Base-by-base conservation (phyloP, 495 filamentous ascomycete species). In the Massariosphaeria phaeospora region DNA sequence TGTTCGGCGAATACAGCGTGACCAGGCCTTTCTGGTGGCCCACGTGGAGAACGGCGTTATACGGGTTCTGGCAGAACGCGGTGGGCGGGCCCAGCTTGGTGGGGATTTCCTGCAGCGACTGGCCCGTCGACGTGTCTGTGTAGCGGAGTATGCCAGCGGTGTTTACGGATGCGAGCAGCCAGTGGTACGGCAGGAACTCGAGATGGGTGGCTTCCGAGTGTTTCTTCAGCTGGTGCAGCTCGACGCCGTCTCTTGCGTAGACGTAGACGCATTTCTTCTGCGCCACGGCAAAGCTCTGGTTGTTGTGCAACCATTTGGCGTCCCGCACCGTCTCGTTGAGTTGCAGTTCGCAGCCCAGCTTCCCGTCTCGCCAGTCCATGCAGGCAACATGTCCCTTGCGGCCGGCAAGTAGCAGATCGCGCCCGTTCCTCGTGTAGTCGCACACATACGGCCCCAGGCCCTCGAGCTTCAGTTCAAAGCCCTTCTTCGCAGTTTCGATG, bases 221-320 rank as follows among this genome's bases (percentile, higher is more conserved):
- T 65, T 89, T 88, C 69, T 79, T 80, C 54, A 98, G 73, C 66
- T 88, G 90, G 70, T 98, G 94, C 18, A 98, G 67, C 70, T 98
- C 93, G 13, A 94, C 84, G 54, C 93, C 93, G 24, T 82, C 76
- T 30, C 81, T 73, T 62, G 96, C 93, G 73, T 98, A 98, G 55
- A 98, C 97, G 73, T 89, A 90, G 55, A 90, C 86, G 56, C 91
- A 84, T 70, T 94, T 95, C 79, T 97, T 97, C 71, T 98, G 93
- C 24, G 93, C 88, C n/a, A 95, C 89, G 2, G 94, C 93, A 70
- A 97, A 95, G 70, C 79, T 89, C 61, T 96, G 90, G 67, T 95
- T 89, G 62, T 95, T 96, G 69, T 98, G 91, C 49, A 98, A 75
- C 88, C 91, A 98, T 62, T 81, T 83, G 15, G 84, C 88, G 75